Percentiles rank a stretch among this genome's conserved stretches.
Evolutionary conservation across 129 eudicot species (phyloP).

Genomic region (Solidago caesia): DNA sequence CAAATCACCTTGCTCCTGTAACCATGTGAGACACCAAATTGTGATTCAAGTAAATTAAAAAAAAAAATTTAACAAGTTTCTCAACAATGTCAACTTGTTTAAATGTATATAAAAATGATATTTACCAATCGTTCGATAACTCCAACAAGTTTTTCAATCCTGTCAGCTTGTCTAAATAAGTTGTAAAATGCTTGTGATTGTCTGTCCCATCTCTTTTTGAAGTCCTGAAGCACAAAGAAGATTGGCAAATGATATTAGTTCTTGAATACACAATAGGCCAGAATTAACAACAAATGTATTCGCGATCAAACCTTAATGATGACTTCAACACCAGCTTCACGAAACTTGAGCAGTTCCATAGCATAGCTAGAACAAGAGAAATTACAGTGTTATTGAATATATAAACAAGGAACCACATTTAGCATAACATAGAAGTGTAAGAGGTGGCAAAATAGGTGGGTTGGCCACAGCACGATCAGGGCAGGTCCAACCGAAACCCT

Average conservation of each 20-base stretch:
- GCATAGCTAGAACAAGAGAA: constrained; percentile 64
- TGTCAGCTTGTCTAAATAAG: constrained; percentile 96
- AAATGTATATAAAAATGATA: constrained; percentile 27
- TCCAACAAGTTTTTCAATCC: constrained; percentile 84
- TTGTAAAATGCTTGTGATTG: constrained; percentile 86
- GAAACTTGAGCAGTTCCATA: constrained; percentile 81
- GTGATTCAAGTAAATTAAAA: not conserved
- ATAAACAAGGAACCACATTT: constrained; percentile 5
- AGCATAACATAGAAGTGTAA: not conserved
- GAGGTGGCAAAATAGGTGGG: not conserved
- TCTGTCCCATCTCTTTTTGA: constrained; percentile 86
- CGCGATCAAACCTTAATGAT: constrained; percentile 55
- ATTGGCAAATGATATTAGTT: constrained; percentile 16
- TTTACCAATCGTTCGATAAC: constrained; percentile 84
- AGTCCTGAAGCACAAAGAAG: constrained; percentile 62
- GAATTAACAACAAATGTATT: constrained; percentile 5
- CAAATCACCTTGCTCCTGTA: constrained; percentile 96
- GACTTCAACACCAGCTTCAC: constrained; percentile 99
- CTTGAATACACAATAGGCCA: not conserved
- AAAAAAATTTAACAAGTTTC: constrained; percentile 33
- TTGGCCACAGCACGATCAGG: not conserved
- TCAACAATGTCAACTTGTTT: constrained; percentile 70
- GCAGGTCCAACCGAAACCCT: constrained; percentile 2
- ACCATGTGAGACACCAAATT: not conserved
- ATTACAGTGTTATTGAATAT: constrained; percentile 20